Conservation (phyloP, 208 protist species). For the Trichomonas gallinae region DNA sequence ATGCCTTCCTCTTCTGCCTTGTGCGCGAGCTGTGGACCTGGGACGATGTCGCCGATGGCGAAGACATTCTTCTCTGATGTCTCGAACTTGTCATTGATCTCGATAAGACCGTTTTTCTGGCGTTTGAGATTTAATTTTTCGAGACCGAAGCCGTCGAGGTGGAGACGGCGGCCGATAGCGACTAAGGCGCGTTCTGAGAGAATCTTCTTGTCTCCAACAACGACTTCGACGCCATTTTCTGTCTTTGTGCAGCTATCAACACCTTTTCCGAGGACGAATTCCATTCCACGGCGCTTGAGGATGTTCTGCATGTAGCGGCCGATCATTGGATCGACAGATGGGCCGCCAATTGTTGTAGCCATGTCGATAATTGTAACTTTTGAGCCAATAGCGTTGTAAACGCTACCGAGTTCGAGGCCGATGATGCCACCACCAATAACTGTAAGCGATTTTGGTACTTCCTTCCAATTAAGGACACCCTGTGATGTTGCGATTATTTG, state of each 20-base stretch:
- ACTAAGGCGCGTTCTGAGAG: slow-evolving; percentile 77
- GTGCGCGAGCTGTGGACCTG: slow-evolving; percentile 96
- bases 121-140: slow-evolving; percentile 66
- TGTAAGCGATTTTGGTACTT: slow-evolving; percentile 85
- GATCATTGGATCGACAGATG: slow-evolving; percentile 39
- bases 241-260: slow-evolving; percentile 39
- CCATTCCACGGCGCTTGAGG: slow-evolving; percentile 16
- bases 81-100: slow-evolving; percentile 70
- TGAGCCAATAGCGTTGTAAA: slow-evolving; percentile 85
- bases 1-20: slow-evolving; percentile 92
- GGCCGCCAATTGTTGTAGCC: slow-evolving; percentile 49
- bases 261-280: slow-evolving; percentile 1
- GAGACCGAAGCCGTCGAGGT: slow-evolving; percentile 72
- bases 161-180: slow-evolving; percentile 79
- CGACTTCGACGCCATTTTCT: slow-evolving; percentile 51
- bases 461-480: slow-evolving; percentile 72
- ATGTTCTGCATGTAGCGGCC: slow-evolving; percentile 43
- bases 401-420: slow-evolving; percentile 69
- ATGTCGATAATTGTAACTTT: slow-evolving; percentile 92
- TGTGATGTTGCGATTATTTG: slow-evolving; percentile 87
- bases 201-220: slow-evolving; percentile 55
- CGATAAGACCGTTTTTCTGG: slow-evolving; percentile 44
- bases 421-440: slow-evolving; percentile 98
- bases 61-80: slow-evolving; percentile 81
- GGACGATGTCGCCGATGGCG: slow-evolving; percentile 94